A percentile compares a stretch with the other conserved stretches of the same genome.
These are phyloP conservation scores for Penicillium sp. DNA, from an alignment of 2,329 filamentous ascomycete genomes.

Conservation along the genomic window DNA sequence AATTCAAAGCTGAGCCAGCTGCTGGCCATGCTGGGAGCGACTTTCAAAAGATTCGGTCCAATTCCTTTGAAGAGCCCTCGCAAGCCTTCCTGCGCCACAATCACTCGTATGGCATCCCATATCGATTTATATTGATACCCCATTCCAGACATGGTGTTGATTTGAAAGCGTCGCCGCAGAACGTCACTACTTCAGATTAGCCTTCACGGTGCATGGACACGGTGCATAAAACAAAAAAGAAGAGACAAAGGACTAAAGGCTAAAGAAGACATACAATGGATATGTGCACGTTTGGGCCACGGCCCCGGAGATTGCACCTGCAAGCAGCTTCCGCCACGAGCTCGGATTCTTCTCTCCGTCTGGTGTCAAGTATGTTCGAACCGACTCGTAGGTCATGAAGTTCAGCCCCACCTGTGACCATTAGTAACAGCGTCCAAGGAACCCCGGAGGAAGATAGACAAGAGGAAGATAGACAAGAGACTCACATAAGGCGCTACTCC, in stretches of 20 bases:
- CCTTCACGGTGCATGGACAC: not conserved
- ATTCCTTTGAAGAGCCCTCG: slow-evolving; percentile 94
- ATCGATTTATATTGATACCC: slow-evolving; percentile 93
- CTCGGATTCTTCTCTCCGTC: slow-evolving; percentile 84
- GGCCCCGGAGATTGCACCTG: slow-evolving; percentile 91
- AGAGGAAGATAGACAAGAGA: slow-evolving; percentile 7
- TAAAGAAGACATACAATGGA: slow-evolving; percentile 70
- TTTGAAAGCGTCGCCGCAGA: slow-evolving; percentile 88
- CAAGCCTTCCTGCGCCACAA: slow-evolving; percentile 79
- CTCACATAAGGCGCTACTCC: slow-evolving; percentile 90
- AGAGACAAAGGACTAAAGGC: not conserved
- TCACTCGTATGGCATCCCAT: slow-evolving; percentile 77
- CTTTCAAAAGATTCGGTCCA: slow-evolving; percentile 91
- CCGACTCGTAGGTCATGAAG: slow-evolving; percentile 96
- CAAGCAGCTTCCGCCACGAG: slow-evolving; percentile 76
- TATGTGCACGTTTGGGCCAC: slow-evolving; percentile 98
- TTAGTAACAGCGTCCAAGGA: not conserved
- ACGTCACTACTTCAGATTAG: slow-evolving; percentile 66
- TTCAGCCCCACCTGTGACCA: slow-evolving; percentile 78
- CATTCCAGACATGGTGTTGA: slow-evolving; percentile 99
- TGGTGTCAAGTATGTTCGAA: slow-evolving; percentile 78
- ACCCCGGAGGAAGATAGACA: not conserved
- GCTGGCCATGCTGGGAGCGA: slow-evolving; percentile 97
- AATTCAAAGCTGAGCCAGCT: slow-evolving; percentile 98
- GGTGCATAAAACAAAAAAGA: not conserved